Evolutionary conservation across 768 basidiomycete species (phyloP), one percentile per base, ranked within the genome.

Genomic region (Zangia roseola): DNA sequence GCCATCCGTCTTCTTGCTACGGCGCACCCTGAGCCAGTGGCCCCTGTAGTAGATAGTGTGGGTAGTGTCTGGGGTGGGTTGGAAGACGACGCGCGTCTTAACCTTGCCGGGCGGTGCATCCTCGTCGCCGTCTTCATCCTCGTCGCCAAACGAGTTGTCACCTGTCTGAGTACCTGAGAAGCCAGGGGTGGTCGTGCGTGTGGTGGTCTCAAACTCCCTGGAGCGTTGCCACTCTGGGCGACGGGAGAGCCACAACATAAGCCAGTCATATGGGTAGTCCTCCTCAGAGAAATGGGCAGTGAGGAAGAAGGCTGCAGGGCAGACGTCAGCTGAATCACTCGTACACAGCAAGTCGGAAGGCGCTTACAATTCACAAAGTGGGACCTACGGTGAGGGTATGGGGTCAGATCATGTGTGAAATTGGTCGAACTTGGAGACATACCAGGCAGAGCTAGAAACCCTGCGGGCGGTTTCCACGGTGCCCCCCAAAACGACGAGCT

Each of bases 261-360:
- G 77, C 89, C 89, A 92, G 69, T 92, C 89, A 58, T 91, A 92
- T 4, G 89, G 90, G 55, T 88, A 88, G 63, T 92, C 90, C 68
- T 92, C 90, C 70, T 92, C 90, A 55, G 83, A 86, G 73, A 92
- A 92, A 69, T 91, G 87, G 9, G 90, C 90, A 14, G 90, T 92
- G 43, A 92, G 81, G 81, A 91, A 92, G 77, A 88, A 88, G 0
- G 86, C 85, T 86, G 64, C 12, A 12, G 38, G 23, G 16, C 0
- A 13, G 49, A 17, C 7, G 34, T 61, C 19, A 59, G 53, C 14
- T 2, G 50, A 47, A 49, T 24, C 14, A 42, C 48, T 47, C n/a
- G 43, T 19, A 20, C 12, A 19, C 25, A 40, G 17, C n/a, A n/a
- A n/a, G n/a, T n/a, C n/a, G n/a, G 14, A 25, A 36, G 41, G 47